Evolutionary conservation across 2,329 filamentous ascomycete species (phyloP).

Genomic region (Beauveria sp.): DNA sequence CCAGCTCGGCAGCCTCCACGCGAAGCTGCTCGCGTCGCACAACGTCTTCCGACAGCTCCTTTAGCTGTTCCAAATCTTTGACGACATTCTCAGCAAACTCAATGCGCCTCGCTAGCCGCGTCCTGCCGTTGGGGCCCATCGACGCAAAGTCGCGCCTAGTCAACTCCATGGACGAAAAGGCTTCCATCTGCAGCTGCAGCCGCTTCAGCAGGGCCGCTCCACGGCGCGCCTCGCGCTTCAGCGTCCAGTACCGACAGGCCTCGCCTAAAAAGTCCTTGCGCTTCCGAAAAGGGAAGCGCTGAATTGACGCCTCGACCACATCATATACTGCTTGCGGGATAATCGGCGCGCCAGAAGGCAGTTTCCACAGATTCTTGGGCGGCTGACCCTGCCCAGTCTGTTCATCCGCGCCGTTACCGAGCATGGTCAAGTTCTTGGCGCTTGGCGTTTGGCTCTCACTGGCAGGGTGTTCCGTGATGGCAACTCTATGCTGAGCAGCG

Average conservation of each 20-base stretch:
- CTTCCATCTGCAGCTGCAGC: conserved; percentile 88
- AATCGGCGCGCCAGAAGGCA: conserved; percentile 89
- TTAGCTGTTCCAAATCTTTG: conserved; percentile 69
- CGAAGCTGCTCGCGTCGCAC: conserved; percentile 72
- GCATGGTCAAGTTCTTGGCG: conserved; percentile 66
- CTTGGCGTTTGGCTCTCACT: conserved; percentile 81
- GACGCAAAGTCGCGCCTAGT: conserved; percentile 91
- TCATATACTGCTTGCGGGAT: conserved; percentile 85
- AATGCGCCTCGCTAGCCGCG: conserved; percentile 71
- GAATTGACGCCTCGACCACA: conserved; percentile 73
- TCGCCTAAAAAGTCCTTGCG: conserved; percentile 89
- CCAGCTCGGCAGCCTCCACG: conserved; percentile 65
- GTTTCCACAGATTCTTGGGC: conserved; percentile 60
- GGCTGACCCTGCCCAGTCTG: conserved; percentile 45
- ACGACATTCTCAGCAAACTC: conserved; percentile 76
- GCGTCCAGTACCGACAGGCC: conserved; percentile 93
- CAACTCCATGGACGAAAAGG: conserved; percentile 95
- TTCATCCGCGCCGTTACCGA: conserved; percentile 64
- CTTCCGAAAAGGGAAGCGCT: conserved; percentile 71
- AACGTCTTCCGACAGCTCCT: conserved; percentile 59
- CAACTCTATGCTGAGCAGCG: conserved; percentile 61
- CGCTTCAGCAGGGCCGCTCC: conserved; percentile 89
- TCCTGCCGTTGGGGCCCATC: conserved; percentile 79
- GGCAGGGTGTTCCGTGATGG: conserved; percentile 58
- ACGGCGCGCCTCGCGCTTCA: conserved; percentile 87